Base-by-base conservation (phyloP, 1,284 basidiomycete species). In the Ustilago curta region DNA sequence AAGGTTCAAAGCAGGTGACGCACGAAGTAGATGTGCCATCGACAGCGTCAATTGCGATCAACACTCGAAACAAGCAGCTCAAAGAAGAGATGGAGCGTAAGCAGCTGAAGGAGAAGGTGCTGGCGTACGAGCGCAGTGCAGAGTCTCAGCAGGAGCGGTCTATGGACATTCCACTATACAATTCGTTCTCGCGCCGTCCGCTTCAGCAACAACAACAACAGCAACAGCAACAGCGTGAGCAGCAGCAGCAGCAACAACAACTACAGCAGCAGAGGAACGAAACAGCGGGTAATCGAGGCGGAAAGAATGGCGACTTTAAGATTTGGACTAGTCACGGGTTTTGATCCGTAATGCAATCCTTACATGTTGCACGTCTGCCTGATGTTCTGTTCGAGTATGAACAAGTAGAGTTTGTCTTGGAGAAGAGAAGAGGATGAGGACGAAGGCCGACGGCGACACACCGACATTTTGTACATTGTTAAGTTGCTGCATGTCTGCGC, bases 1-100 rank as follows among this genome's bases (percentile, higher is more conserved):
- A 91, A 66, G 97, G 96, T 14, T 95, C 94, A 84, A 97, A 92
- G 85, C 92, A 93, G 84, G 93, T 94, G 49, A 79, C 81, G 14
- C 76, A 79, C 48, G 73, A 79, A 23, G 64, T 84, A 11, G 55
- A 76, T 4, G 74, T 84, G 4, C 83, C 83, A 0, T 16, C 76
- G 4, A 73, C 72, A 16, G 61, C 78, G 3, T 71, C 78, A 11
- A 80, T 84, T 14, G 82, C 83, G 12, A 61, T 83, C 63, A 78
- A 76, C 43, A 80, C 82, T 11, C 68, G 79, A 2, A 65, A 70
- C 44, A 78, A 80, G 58, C 81, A 83, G 59, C 54, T 77, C 29
- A 71, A 77, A 40, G 81, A 82, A 29, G 69, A 69, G 53, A 78
- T 76, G 14, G 83, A 84, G 65, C 58, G 81, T 25, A 69, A 74